Evolutionary conservation across 2,329 filamentous ascomycete genomes (phyloP).

Genomic region (Aureobasidium sp.): DNA sequence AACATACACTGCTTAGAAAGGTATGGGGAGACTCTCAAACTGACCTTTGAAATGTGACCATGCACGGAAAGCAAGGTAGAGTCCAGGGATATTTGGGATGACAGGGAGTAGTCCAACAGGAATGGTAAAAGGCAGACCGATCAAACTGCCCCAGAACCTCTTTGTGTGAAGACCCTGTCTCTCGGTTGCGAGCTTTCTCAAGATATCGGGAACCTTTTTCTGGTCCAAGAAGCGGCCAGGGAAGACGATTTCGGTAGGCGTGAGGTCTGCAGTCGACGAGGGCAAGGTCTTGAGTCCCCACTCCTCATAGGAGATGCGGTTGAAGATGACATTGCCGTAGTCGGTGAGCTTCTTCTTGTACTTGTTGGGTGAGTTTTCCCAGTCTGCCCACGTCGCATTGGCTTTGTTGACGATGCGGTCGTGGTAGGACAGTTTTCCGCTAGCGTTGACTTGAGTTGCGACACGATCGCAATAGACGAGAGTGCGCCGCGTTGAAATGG

Average conservation of each 20-base stretch:
- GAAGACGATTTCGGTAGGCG: slow-evolving; percentile 55
- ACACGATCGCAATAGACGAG: slow-evolving; percentile 85
- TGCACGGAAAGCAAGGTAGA: slow-evolving; percentile 64
- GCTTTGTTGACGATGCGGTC: slow-evolving; percentile 66
- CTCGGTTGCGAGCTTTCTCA: slow-evolving; percentile 67
- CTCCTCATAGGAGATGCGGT: slow-evolving; percentile 90
- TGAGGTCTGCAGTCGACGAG: slow-evolving; percentile 51
- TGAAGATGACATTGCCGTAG: slow-evolving; percentile 74
- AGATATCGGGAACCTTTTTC: slow-evolving; percentile 51
- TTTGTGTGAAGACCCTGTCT: slow-evolving; percentile 67
- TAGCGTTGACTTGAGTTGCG: slow-evolving; percentile 28
- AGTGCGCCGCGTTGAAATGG: slow-evolving; percentile 82
- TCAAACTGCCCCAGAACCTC: slow-evolving; percentile 70
- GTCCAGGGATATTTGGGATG: slow-evolving; percentile 9
- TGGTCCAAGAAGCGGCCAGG: slow-evolving; percentile 61
- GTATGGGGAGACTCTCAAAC: not conserved
- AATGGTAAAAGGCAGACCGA: slow-evolving; percentile 72
- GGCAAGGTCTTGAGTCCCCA: slow-evolving; percentile 96
- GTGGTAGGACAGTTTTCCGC: slow-evolving; percentile 43
- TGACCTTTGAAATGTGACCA: slow-evolving; percentile 76
- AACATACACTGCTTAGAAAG: too few relatives aligned
- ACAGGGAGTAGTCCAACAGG: slow-evolving; percentile 36
- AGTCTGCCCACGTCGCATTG: slow-evolving; percentile 68
- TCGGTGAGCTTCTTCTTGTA: slow-evolving; percentile 84
- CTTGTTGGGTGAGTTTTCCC: slow-evolving; percentile 62